These are phyloP conservation scores for Fusarium avenaceum DNA, from an alignment of 2,329 filamentous ascomycete species.

Conservation along the genomic window DNA sequence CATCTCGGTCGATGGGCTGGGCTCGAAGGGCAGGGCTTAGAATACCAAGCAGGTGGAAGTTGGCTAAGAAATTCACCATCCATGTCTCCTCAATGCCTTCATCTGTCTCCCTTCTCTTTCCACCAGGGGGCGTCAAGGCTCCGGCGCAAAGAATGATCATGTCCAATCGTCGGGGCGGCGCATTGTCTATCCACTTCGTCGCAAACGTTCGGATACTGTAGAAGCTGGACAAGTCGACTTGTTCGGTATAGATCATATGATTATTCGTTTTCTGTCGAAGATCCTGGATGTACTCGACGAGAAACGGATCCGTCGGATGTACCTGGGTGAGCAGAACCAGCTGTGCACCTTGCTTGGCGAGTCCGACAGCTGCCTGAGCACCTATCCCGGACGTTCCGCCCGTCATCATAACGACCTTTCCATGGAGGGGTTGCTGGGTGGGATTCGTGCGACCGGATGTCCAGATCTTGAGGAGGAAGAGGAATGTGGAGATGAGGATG, in stretches of 20 bases:
- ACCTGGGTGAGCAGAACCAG: slow-evolving; percentile 90
- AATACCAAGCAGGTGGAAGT: slow-evolving; percentile 94
- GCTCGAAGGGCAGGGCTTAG: slow-evolving; percentile 89
- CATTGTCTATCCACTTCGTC: slow-evolving; percentile 98
- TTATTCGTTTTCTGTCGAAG: slow-evolving; percentile 82
- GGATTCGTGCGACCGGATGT: slow-evolving; percentile 80
- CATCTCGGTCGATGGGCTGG: slow-evolving; percentile 93
- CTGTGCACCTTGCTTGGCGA: slow-evolving; percentile 88
- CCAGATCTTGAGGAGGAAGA: slow-evolving; percentile 76
- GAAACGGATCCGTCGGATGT: slow-evolving; percentile 84
- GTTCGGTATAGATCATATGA: slow-evolving; percentile 92
- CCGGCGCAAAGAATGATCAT: slow-evolving; percentile 91
- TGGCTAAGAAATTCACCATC: slow-evolving; percentile 95
- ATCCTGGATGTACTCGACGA: slow-evolving; percentile 93
- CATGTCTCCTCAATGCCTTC: slow-evolving; percentile 91
- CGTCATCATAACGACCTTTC: slow-evolving; percentile 93
- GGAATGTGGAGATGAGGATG: slow-evolving; percentile 53
- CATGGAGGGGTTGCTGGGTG: slow-evolving; percentile 88
- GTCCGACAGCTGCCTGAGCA: slow-evolving; percentile 77
- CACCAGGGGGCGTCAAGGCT: slow-evolving; percentile 77
- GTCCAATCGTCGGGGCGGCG: slow-evolving; percentile 88
- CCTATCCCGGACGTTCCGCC: slow-evolving; percentile 96
- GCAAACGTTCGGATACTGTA: slow-evolving; percentile 93
- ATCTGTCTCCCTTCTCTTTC: slow-evolving; percentile 70
- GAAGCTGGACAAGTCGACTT: slow-evolving; percentile 90